Conservation (phyloP, 345 rosid species). For the Lenwebbia sp. region DNA sequence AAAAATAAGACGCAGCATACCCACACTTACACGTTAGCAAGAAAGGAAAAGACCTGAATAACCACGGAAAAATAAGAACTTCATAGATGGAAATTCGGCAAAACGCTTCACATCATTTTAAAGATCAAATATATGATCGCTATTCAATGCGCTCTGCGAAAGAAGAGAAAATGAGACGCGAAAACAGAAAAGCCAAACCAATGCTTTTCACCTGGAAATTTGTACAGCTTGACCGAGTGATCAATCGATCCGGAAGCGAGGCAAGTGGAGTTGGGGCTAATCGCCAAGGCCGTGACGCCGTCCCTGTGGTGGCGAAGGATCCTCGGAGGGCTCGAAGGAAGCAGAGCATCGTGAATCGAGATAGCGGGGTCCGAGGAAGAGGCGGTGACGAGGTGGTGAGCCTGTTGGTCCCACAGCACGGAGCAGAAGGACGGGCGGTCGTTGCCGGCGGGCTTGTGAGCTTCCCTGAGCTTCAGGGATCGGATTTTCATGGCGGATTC, state of each 20-base stretch:
- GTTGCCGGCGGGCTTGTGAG: slow-evolving; percentile 38
- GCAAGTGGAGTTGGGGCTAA: slow-evolving; percentile 83
- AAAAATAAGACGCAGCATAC: not conserved
- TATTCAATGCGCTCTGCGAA: not conserved
- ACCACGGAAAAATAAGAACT: too few relatives aligned
- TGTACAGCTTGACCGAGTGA: slow-evolving; percentile 95
- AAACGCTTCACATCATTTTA: not conserved
- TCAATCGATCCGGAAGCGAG: slow-evolving; percentile 94
- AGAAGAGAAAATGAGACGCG: not conserved
- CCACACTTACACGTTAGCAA: not conserved
- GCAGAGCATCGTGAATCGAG: slow-evolving; percentile 65
- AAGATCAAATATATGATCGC: not conserved
- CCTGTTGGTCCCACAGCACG: slow-evolving; percentile 78
- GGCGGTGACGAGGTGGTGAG: slow-evolving; percentile 69
- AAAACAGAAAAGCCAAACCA: not conserved
- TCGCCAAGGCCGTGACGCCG: slow-evolving; percentile 77
- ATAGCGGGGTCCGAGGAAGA: slow-evolving; percentile 72
- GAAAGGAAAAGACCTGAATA: not conserved
- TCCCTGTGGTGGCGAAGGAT: slow-evolving; percentile 91
- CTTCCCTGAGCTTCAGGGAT: slow-evolving; percentile 74
- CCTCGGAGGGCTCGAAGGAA: slow-evolving; percentile 45
- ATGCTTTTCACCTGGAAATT: slow-evolving; percentile 55
- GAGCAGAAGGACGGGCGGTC: slow-evolving; percentile 65
- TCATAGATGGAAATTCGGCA: not conserved
- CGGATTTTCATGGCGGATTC: slow-evolving; percentile 57